Evolutionary conservation across 2,329 filamentous ascomycete genomes (phyloP), one percentile per base, ranked within the genome.

Genomic region (Colletotrichum tropicicola): DNA sequence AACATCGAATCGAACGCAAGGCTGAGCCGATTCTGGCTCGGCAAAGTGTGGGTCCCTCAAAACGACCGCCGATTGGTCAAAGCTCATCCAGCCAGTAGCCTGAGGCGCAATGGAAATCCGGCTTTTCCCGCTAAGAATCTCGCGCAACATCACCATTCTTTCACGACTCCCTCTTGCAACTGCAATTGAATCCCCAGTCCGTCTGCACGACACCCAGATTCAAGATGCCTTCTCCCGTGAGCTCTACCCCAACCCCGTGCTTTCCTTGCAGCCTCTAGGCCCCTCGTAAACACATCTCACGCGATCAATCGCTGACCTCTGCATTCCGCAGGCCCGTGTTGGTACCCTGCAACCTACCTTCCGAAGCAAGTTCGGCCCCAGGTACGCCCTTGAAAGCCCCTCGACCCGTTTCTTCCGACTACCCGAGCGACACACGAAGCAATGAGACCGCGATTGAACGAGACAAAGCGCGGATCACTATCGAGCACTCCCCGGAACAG

Each of bases 321-420:
- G 12, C 43, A 7, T 9, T 43, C 28, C n/a, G 19, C 15, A 62
- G 63, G 6, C 41, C 41, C 48, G 61, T 43, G 44, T 58, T 8
- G 59, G 59, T 49, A 43, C n/a, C 39, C 17, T 21, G 39, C n/a
- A n/a, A n/a, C n/a, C 39, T 43, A 62, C 67, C 48, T 68, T 58
- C 65, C 59, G 53, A 43, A 90, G 87, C 80, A 80, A 83, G 70
- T 89, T 87, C 76, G 88, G 87, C 75, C 89, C 89, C 56, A 90
- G 89, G 89, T 91, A 87, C 79, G 76, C 75, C 66, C 35, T 39
- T 32, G 39, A 30, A 9, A 23, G 9, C 35, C 6, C 10, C n/a
- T 32, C 3, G 35, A 8, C 8, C 28, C 23, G 4, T 5, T 4
- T 0, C 6, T 17, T 17, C 6, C 19, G 3, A 10, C 6, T 9